These are phyloP conservation scores for Colletotrichum sp. DNA, from an alignment of 2,329 filamentous ascomycete species.

Conservation along the genomic window DNA sequence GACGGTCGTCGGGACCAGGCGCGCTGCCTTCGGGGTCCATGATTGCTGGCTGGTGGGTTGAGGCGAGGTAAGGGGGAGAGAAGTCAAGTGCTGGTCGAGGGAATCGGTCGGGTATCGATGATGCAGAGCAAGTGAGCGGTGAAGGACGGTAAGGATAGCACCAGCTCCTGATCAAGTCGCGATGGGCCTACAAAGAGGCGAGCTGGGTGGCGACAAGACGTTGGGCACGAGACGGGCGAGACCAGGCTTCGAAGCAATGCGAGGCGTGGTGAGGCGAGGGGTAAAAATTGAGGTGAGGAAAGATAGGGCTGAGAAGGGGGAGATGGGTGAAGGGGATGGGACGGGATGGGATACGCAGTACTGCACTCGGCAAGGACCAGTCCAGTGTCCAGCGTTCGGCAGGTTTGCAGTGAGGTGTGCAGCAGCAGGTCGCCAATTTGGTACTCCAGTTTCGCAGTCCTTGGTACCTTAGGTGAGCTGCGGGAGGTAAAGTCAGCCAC, in stretches of 20 bases:
- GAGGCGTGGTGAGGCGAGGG: constrained; percentile 15
- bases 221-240: constrained; percentile 16
- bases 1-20: constrained; percentile 48
- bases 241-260: background rate
- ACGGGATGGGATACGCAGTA: constrained; percentile 12
- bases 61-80: background rate
- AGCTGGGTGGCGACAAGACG: constrained; percentile 14
- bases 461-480: background rate
- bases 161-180: constrained; percentile 19
- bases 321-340: constrained; percentile 22
- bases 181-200: constrained; percentile 16
- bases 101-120: constrained; percentile 14
- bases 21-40: constrained; percentile 54
- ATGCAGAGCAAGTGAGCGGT: constrained; percentile 18
- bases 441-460: background rate
- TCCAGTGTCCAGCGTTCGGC: background rate
- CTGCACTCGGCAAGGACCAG: constrained; percentile 2
- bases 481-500: constrained; percentile 3
- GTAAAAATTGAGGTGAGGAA: constrained; percentile 23
- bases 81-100: background rate
- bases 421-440: background rate
- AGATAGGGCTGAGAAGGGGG: constrained; percentile 31
- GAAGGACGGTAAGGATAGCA: constrained; percentile 3
- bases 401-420: background rate
- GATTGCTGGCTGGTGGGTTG: constrained; percentile 23